Conservation (phyloP, 768 basidiomycete genomes). For the Hebeloma cylindrosporum region DNA sequence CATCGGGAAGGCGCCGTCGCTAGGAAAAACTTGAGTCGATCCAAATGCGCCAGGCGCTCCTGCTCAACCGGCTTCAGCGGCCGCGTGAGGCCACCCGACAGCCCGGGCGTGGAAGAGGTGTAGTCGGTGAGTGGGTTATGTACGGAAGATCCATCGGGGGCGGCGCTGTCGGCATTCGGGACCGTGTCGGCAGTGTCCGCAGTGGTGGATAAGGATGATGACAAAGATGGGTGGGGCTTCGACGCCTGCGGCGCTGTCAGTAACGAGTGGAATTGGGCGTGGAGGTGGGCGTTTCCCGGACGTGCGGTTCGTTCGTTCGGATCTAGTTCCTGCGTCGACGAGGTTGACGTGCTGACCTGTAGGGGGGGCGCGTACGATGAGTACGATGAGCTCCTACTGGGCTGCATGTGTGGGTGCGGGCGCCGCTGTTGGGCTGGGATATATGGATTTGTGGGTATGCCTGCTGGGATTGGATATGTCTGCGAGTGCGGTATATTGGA, state of each 20-base stretch:
- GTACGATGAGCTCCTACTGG: constrained; percentile 22
- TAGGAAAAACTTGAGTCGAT: constrained; percentile 85
- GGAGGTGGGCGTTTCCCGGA: constrained; percentile 47
- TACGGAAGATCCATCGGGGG: constrained; percentile 10
- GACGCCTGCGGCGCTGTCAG: constrained; percentile 11
- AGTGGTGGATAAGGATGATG: constrained; percentile 8
- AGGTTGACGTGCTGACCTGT: constrained; percentile 41
- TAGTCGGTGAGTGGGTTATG: constrained; percentile 12
- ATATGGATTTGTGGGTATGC: constrained; percentile 19
- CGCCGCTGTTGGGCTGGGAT: constrained; percentile 21
- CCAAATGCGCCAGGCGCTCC: constrained; percentile 71
- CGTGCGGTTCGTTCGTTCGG: constrained; percentile 50
- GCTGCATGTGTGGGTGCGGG: constrained; percentile 19
- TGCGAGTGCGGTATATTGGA: constrained; percentile 21
- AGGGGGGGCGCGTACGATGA: constrained; percentile 29
- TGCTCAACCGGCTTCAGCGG: constrained; percentile 64
- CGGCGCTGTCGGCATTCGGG: constrained; percentile 6
- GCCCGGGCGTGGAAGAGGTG: constrained; percentile 23
- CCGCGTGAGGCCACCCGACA: constrained; percentile 49
- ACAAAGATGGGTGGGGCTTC: constrained; percentile 3
- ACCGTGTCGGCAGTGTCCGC: constrained; percentile 7
- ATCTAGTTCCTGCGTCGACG: constrained; percentile 39
- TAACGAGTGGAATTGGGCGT: constrained; percentile 40
- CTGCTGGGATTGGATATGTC: constrained; percentile 28
- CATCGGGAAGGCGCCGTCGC: constrained; percentile 81